Base-by-base conservation (phyloP, 2,329 filamentous ascomycete genomes). In the Metarhizium robertsii region DNA sequence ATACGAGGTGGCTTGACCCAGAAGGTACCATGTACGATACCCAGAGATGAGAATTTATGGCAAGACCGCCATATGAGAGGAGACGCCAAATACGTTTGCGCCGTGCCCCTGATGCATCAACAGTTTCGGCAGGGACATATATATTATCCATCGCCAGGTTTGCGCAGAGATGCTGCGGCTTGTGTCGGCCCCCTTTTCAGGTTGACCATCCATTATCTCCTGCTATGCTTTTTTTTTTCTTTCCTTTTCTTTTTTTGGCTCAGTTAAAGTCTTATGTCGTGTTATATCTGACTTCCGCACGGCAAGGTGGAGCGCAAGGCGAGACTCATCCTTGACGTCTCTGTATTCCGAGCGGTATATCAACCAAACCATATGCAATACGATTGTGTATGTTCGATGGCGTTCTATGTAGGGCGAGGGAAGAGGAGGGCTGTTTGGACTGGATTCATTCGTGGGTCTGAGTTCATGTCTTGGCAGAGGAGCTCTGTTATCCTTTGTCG, bases 291-390 rank as follows among this genome's bases (percentile, higher is more conserved):
- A 20, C n/a, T 65, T 81, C 81, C 83, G 83, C 83, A 83, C 80
- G 82, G 81, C 81, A 78, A 82, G 83, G 83, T 86, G 83, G 83
- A 86, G 83, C 81, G 81, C 83, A 86, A 86, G 83, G 83, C 80
- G 81, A 86, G 83, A 83, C 69, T 75, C 74, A 82, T 86, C 83
- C 83, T 86, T 86, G 83, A 78, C 73, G 76, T 79, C 82, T 85
- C 80, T 86, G 83, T 86, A 86, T 86, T 86, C 83, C 81, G 83
- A 84, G 83, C 83, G 83, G 82, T 81, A 86, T 59, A 86, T 78
- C 60, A 74, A 80, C 18, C 6, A 46, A 51, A 29, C 16, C 43
- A 49, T 40, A 52, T 48, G 45, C 32, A 48, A 16, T 11, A 48
- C 47, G 13, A 49, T 18, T 42, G 56, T 48, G 38, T 53, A 46